Base-by-base conservation (phyloP, 1,284 basidiomycete species). In the Rhodotorula sp. region DNA sequence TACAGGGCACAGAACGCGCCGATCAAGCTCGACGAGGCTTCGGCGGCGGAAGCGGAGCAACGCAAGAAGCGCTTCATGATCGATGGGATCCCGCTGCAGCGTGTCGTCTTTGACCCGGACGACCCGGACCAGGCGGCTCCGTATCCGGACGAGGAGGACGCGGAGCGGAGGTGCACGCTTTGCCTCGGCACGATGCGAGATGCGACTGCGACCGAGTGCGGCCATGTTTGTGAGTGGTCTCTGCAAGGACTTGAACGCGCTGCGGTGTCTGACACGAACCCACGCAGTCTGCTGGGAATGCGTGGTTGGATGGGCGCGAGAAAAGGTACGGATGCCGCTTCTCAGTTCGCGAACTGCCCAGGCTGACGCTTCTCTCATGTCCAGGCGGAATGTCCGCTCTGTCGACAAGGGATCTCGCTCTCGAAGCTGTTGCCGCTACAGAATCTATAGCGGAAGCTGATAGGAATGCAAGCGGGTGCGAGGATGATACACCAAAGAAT, bases 251-350 rank as follows among this genome's bases (percentile, higher is more conserved):
- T n/a, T n/a, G n/a, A n/a, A n/a, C n/a, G n/a, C 29, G 12, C 29
- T 37, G 15, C 33, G 33, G 24, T 24, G 22, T n/a, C 42, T 49
- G 53, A 45, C 20, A 1, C 37, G 6, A 3, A 22, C 29, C 20
- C 26, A 10, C 18, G n/a, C 66, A 77, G 75, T 81, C 75, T 80
- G 79, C 66, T 81, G 80, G 79, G 75, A 74, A 45, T 82, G 81
- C 64, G 80, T 82, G 45, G 78, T 78, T 1, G 79, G 79, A 24
- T 82, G 81, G 81, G 78, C 78, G n/a, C 66, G 79, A n/a, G 81
- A 81, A 64, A 81, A 80, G 73, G 76, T 78, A 24, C 46, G 69
- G 49, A 10, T 22, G 10, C 1, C 1, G 44, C 14, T 42, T 22
- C 22, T 12, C 12, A 3, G 33, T 29, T 17, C 22, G 14, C 7